phyloP scores from a whole-genome alignment of 768 basidiomycete species.

The Termitomyces sp. region DNA sequence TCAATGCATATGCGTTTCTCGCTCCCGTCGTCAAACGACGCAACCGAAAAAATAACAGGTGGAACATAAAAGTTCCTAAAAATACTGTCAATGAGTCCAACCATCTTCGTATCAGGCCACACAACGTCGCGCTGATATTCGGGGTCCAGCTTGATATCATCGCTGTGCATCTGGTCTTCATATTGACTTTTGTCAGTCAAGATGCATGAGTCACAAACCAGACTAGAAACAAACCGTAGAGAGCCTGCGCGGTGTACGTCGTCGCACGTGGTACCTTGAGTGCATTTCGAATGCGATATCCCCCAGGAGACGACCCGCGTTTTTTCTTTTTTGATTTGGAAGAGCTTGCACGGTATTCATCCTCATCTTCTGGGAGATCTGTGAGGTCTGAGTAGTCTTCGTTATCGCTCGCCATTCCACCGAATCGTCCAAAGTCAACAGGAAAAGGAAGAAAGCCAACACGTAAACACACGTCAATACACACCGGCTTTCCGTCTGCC shows the following conservation, averaged over 20 bases:
- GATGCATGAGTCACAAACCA: no score
- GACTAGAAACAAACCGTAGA: slow-evolving; percentile 41
- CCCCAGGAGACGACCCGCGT: slow-evolving; percentile 1
- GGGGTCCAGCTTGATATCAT: slow-evolving; percentile 65
- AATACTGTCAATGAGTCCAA: slow-evolving; percentile 71
- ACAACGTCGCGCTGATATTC: slow-evolving; percentile 83
- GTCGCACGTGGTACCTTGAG: slow-evolving; percentile 54
- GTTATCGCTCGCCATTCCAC: slow-evolving; percentile 18
- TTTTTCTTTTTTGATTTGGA: slow-evolving; percentile 15
- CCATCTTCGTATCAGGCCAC: slow-evolving; percentile 74
- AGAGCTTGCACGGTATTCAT: slow-evolving; percentile 5
- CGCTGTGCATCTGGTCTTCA: slow-evolving; percentile 60
- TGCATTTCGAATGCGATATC: slow-evolving; percentile 36
- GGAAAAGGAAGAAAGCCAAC: not conserved
- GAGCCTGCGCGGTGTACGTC: slow-evolving; percentile 57
- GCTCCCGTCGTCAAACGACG: slow-evolving; percentile 52
- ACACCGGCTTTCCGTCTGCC: no score
- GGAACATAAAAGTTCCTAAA: slow-evolving; percentile 77
- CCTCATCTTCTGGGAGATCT: slow-evolving; percentile 22
- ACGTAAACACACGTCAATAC: slow-evolving; percentile 8
- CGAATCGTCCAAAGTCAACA: no score
- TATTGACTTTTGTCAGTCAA: not conserved
- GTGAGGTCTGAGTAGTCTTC: slow-evolving; percentile 30
- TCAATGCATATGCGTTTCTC: slow-evolving; percentile 43
- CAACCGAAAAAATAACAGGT: slow-evolving; percentile 65